Evolutionary conservation across 164 flowering plant genomes (phyloP).

Genomic region (Umbellularia californica): DNA sequence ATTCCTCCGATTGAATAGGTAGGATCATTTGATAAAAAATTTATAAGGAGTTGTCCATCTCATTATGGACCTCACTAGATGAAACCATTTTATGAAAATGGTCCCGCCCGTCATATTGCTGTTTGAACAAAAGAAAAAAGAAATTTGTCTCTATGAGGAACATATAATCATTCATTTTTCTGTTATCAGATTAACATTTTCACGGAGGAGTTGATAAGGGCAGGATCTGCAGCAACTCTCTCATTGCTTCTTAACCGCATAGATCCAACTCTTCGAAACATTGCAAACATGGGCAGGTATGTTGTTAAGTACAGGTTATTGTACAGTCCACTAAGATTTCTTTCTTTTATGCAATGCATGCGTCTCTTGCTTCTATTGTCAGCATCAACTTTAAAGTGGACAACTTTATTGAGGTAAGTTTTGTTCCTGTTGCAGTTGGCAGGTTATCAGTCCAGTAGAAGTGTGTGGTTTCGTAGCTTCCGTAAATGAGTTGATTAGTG

Average conservation of each 20-base stretch:
- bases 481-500: conserved; percentile 23
- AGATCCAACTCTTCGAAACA: conserved; percentile 24
- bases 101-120: neutral
- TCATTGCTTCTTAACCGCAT: conserved; percentile 26
- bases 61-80: neutral
- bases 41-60: neutral
- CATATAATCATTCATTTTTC: neutral
- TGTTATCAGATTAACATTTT: conserved; percentile 26
- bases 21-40: neutral
- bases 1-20: neutral
- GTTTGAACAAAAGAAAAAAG: neutral
- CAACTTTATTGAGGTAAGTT: neutral
- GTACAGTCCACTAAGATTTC: neutral
- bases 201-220: conserved; percentile 27
- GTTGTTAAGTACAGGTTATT: too few species aligned
- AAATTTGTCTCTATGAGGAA: too few species aligned
- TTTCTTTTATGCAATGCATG: neutral
- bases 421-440: conserved; percentile 22
- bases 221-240: conserved; percentile 27
- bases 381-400: neutral
- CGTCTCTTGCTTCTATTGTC: neutral
- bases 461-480: conserved; percentile 24
- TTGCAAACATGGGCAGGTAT: conserved; percentile 30
- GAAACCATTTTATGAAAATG: neutral
- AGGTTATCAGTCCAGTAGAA: conserved; percentile 30